Percentiles rank a stretch among this genome's conserved stretches.
phyloP scores from a whole-genome alignment of 2,329 filamentous ascomycete genomes.

The Leptoxyphium fumago region DNA sequence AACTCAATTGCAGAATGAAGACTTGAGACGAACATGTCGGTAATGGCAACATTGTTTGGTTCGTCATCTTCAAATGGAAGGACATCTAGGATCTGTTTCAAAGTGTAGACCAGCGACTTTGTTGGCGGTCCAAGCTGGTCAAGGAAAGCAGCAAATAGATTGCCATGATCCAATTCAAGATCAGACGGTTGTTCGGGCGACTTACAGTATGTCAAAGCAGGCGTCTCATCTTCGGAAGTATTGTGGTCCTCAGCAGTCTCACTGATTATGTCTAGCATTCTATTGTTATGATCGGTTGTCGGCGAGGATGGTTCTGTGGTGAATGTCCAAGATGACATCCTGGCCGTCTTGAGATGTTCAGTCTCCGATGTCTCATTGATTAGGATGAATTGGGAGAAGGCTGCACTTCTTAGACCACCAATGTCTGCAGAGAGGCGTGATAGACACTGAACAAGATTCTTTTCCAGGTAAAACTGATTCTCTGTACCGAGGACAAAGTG shows the following conservation, averaged over 20 bases:
- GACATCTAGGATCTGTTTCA: conserved; percentile 78
- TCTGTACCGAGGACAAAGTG: conserved; percentile 73
- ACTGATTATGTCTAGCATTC: conserved; percentile 27
- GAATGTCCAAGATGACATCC: neutral
- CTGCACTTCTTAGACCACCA: conserved; percentile 77
- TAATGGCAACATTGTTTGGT: conserved; percentile 47
- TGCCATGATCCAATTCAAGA: conserved; percentile 38
- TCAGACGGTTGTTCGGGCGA: neutral
- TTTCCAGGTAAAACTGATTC: conserved; percentile 62
- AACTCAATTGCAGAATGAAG: conserved; percentile 65
- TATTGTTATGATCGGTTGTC: conserved; percentile 5
- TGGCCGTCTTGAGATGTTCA: neutral
- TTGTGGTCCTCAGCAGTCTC: conserved; percentile 24
- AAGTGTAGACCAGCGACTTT: conserved; percentile 84
- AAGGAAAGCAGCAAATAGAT: conserved; percentile 89
- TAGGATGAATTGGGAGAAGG: conserved; percentile 75
- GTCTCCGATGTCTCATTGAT: conserved; percentile 44
- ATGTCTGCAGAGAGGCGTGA: conserved; percentile 77
- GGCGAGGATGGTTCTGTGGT: neutral
- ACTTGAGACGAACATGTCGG: conserved; percentile 67
- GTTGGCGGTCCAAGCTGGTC: conserved; percentile 79
- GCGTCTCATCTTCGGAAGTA: conserved; percentile 5
- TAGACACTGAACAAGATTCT: conserved; percentile 66
- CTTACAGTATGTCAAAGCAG: neutral
- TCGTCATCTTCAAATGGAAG: conserved; percentile 57